Percentiles rank a stretch among this genome's conserved stretches.
Evolutionary conservation across 1,284 basidiomycete genomes (phyloP).

Genomic region (Tilletia setariae): DNA sequence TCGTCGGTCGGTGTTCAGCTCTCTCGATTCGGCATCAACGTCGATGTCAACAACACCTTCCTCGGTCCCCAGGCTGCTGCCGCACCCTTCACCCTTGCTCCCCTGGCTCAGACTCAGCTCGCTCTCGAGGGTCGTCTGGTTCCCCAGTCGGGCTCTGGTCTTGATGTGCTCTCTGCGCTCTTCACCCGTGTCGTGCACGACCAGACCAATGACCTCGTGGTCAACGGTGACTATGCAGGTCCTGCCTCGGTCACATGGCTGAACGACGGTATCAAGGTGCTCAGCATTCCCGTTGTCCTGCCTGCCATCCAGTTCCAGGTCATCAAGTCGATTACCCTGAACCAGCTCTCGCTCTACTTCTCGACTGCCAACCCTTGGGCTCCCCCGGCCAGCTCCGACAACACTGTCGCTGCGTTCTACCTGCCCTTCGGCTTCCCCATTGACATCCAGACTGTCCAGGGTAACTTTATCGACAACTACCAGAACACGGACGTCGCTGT

Average conservation of each 20-base stretch:
- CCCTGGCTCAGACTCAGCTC: conserved; percentile 62
- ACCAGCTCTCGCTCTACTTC: conserved; percentile 67
- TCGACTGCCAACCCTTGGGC: conserved; percentile 59
- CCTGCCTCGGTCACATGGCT: conserved; percentile 68
- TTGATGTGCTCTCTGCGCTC: conserved; percentile 64
- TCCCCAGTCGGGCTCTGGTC: conserved; percentile 63
- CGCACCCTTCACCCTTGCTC: conserved; percentile 62
- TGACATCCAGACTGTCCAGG: conserved; percentile 65
- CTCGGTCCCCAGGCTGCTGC: conserved; percentile 65
- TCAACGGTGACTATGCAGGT: conserved; percentile 67
- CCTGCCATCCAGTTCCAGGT: conserved; percentile 68
- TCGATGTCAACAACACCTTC: conserved; percentile 61
- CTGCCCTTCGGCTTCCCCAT: conserved; percentile 71
- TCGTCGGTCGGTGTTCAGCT: conserved; percentile 73
- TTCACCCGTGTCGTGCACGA: conserved; percentile 75
- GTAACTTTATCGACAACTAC: conserved; percentile 65
- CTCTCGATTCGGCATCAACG: conserved; percentile 65
- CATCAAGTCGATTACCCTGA: conserved; percentile 67
- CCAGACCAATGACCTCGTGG: conserved; percentile 63
- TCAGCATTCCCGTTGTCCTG: conserved; percentile 65
- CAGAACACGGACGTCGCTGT: conserved; percentile 64
- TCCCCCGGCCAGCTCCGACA: conserved; percentile 65
- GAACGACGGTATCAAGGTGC: conserved; percentile 69
- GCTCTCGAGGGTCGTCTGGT: conserved; percentile 67
- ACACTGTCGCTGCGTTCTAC: conserved; percentile 65